Percentiles rank a stretch among this genome's conserved stretches.
phyloP scores from a whole-genome alignment of 2,329 filamentous ascomycete genomes.

The Endothia cerciana region DNA sequence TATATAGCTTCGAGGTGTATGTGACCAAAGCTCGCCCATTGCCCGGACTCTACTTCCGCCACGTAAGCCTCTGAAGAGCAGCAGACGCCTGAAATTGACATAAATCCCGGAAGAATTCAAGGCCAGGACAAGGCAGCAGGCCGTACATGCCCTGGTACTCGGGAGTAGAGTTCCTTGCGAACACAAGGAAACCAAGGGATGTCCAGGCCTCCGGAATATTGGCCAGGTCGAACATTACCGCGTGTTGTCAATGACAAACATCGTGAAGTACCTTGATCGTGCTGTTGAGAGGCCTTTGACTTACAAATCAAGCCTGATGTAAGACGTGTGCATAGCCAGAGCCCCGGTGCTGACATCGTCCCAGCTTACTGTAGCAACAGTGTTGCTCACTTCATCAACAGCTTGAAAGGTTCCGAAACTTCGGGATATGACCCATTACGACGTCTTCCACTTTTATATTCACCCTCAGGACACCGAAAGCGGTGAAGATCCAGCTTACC shows the following conservation, averaged over 20 bases:
- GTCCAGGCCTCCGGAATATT: slow-evolving; percentile 37
- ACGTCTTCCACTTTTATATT: slow-evolving; percentile 45
- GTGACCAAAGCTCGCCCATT: no score
- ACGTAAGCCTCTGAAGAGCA: no score
- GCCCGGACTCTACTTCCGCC: no score
- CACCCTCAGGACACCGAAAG: slow-evolving; percentile 38
- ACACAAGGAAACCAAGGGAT: slow-evolving; percentile 38
- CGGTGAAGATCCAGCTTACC: slow-evolving; percentile 37
- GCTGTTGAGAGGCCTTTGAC: slow-evolving; percentile 9
- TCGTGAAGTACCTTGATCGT: background rate
- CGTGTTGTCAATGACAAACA: slow-evolving; percentile 11
- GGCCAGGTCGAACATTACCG: slow-evolving; percentile 41
- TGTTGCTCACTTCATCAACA: slow-evolving; percentile 33
- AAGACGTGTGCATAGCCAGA: slow-evolving; percentile 50
- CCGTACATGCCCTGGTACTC: slow-evolving; percentile 42
- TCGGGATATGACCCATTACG: slow-evolving; percentile 50
- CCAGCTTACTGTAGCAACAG: slow-evolving; percentile 46
- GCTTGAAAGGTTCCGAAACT: slow-evolving; percentile 36
- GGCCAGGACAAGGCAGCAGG: slow-evolving; percentile 38
- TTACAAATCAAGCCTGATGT: slow-evolving; percentile 45
- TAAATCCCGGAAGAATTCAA: slow-evolving; percentile 38
- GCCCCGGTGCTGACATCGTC: slow-evolving; percentile 51
- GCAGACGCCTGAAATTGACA: no score
- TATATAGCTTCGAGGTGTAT: no score
- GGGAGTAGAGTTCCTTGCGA: slow-evolving; percentile 36